A percentile compares a stretch with the other conserved stretches of the same genome.
Evolutionary conservation across 139 green algal genomes (phyloP).

Genomic region (Closterium sp.): DNA sequence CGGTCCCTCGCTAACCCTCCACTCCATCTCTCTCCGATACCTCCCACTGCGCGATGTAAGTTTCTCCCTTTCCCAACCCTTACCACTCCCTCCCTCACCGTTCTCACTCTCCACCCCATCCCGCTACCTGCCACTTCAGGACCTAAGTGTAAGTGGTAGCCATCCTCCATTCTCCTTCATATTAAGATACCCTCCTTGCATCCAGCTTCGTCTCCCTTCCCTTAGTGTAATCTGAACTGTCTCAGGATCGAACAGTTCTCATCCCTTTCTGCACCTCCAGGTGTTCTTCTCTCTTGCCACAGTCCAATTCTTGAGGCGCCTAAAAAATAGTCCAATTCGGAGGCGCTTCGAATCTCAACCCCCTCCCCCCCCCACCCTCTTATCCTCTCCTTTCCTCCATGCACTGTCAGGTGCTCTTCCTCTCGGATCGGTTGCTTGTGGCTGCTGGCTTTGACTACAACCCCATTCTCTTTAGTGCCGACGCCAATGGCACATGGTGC

Average conservation of each 20-base stretch:
- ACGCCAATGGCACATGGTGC: constrained; percentile 21
- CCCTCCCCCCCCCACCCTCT: background rate
- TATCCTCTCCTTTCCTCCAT: background rate
- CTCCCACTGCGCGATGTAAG: constrained; percentile 30
- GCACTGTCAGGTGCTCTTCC: constrained; percentile 32
- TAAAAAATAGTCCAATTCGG: background rate
- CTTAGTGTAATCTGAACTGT: too few relatives aligned
- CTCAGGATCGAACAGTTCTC: too few relatives aligned
- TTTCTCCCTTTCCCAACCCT: background rate
- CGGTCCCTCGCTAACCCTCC: background rate
- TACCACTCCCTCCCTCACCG: background rate
- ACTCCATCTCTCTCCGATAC: constrained; percentile 5
- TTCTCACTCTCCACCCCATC: background rate
- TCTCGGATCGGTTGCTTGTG: constrained; percentile 31
- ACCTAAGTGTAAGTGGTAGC: too few relatives aligned
- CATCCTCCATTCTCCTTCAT: too few relatives aligned
- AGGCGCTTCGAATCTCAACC: background rate
- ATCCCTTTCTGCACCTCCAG: too few relatives aligned
- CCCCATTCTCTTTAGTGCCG: constrained; percentile 26
- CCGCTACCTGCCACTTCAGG: too few relatives aligned
- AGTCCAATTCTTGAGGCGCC: background rate
- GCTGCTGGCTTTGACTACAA: constrained; percentile 34
- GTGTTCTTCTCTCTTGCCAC: too few relatives aligned
- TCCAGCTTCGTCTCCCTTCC: too few relatives aligned
- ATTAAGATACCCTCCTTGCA: too few relatives aligned